Percentiles rank a stretch among this genome's conserved stretches.
phyloP scores from a whole-genome alignment of 202 grass and related monocot genomes.

The Tripidium arundinaceum region DNA sequence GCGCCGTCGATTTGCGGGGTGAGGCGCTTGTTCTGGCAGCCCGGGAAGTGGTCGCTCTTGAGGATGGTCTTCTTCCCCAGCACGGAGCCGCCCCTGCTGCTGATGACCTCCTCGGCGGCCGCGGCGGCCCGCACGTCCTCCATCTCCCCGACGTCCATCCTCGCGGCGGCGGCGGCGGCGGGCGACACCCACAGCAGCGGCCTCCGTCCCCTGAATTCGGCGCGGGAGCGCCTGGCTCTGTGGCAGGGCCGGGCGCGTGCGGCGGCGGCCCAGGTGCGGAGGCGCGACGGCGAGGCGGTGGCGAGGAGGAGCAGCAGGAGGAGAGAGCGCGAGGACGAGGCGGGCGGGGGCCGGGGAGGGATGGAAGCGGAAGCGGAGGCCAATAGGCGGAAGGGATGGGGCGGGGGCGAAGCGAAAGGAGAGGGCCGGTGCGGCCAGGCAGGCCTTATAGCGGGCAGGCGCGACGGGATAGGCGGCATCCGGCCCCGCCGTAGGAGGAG shows the following conservation, averaged over 20 bases:
- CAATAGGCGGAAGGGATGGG: neutral
- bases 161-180: neutral
- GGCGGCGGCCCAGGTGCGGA: too few relatives aligned
- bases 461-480: neutral
- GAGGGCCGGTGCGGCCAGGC: neutral
- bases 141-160: constrained; percentile 34
- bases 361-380: neutral
- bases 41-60: constrained; percentile 98
- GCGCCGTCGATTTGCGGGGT: constrained; percentile 90
- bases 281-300: too few relatives aligned
- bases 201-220: neutral
- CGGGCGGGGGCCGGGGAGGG: neutral
- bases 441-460: neutral
- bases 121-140: constrained; percentile 41
- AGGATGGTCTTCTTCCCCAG: constrained; percentile 98
- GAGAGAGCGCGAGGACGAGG: neutral
- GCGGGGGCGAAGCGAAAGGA: neutral
- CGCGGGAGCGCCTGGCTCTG: neutral
- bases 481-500: too few relatives aligned
- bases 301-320: neutral
- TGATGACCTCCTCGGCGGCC: constrained; percentile 77
- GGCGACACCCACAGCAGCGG: neutral
- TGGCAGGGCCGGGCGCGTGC: too few relatives aligned
- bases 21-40: constrained; percentile 95
- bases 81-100: constrained; percentile 85